Percentiles rank a stretch among this genome's conserved stretches.
phyloP scores from a whole-genome alignment of 192 early-diverging fungal species.

The Backusella tuberculispora region DNA sequence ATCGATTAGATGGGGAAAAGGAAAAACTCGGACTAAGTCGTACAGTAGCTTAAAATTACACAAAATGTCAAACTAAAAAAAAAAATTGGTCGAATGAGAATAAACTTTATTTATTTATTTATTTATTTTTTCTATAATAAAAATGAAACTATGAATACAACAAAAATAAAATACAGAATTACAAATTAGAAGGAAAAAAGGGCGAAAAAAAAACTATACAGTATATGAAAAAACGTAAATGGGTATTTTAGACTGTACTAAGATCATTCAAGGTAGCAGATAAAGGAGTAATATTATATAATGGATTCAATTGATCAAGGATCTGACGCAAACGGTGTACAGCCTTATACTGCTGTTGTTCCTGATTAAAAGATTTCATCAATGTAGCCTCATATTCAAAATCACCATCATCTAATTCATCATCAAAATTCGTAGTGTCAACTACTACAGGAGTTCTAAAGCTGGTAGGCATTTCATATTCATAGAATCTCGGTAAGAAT shows the following conservation, averaged over 20 bases:
- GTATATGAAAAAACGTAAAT: background rate
- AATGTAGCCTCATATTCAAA: background rate
- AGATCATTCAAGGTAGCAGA: background rate
- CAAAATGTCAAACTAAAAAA: too few species aligned
- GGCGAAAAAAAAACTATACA: background rate
- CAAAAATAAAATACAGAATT: too few species aligned
- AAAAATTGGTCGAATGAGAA: too few species aligned
- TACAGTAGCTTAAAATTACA: too few species aligned
- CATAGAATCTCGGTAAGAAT: background rate
- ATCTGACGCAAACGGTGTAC: background rate
- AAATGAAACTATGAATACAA: too few species aligned
- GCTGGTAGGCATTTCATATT: background rate
- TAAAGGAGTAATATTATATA: background rate
- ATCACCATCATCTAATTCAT: background rate
- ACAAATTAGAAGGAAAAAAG: too few species aligned
- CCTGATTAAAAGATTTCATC: background rate
- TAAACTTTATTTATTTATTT: too few species aligned
- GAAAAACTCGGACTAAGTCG: too few species aligned
- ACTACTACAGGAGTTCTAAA: background rate
- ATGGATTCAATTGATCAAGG: conserved; percentile 8
- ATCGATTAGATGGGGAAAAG: too few species aligned
- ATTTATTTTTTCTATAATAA: too few species aligned
- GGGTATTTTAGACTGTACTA: background rate
- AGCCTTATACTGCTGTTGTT: background rate
- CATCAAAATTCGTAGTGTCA: background rate